Conservation (phyloP, 23 red algal genomes). For the Gracilaria vermiculophylla region DNA sequence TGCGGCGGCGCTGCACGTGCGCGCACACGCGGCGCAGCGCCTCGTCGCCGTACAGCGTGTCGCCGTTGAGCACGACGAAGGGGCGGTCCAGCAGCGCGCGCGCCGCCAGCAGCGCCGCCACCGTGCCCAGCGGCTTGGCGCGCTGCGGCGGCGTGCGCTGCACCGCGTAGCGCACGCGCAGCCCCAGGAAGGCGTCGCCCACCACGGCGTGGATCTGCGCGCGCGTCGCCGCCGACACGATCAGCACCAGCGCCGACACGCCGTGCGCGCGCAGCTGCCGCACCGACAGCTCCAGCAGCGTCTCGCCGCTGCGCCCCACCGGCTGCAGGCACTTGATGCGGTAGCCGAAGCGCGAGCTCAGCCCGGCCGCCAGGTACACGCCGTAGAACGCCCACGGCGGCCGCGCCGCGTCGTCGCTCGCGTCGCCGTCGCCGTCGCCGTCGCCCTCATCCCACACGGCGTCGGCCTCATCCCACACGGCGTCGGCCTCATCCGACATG, state of each 20-base stretch:
- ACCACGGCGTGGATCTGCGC: conserved; percentile 60
- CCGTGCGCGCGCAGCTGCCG: conserved; percentile 71
- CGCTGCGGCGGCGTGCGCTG: conserved; percentile 75
- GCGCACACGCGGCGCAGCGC: conserved; percentile 71
- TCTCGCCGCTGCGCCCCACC: conserved; percentile 92
- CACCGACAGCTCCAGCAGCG: conserved; percentile 86
- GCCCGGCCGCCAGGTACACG: conserved; percentile 84
- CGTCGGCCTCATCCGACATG: no score
- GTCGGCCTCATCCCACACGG: no score
- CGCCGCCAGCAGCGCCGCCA: conserved; percentile 80
- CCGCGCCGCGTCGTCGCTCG: no score
- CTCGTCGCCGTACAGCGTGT: conserved; percentile 79
- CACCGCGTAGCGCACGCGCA: conserved; percentile 70
- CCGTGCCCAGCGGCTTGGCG: conserved; percentile 91
- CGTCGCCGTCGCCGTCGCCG: no score
- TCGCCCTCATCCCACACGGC: no score
- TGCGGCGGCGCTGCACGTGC: conserved; percentile 43
- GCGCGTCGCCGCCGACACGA: conserved; percentile 79
- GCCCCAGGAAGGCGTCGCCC: conserved; percentile 65
- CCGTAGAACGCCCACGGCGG: conserved; percentile 47
- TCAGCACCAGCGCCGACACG: conserved; percentile 70
- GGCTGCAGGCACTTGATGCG: conserved; percentile 93
- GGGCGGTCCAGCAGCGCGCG: conserved; percentile 43
- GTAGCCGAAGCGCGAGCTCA: conserved; percentile 83
- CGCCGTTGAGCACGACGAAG: conserved; percentile 90